Conservation (phyloP, 129 eudicot genomes). For the Kitagawia praeruptora region DNA sequence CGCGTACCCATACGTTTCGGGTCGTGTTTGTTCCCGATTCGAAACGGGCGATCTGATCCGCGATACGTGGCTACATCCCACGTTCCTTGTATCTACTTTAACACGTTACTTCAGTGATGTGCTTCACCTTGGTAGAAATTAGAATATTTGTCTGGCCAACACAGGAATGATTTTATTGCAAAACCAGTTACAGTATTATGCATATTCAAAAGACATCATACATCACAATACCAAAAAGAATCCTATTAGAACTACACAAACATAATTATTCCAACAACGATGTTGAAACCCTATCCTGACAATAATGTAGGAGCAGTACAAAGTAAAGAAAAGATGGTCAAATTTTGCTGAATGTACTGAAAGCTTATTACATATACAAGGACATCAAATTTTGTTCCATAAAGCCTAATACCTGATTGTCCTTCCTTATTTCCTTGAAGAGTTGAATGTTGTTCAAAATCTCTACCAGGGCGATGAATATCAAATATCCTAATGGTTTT, state of each 20-base stretch:
- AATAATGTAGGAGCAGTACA: neutral
- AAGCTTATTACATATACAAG: neutral
- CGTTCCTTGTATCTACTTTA: too few relatives aligned
- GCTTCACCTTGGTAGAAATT: neutral
- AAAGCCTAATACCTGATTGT: conserved; percentile 54
- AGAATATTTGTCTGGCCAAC: neutral
- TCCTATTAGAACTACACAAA: neutral
- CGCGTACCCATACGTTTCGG: too few relatives aligned
- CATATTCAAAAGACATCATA: neutral
- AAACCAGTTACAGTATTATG: neutral
- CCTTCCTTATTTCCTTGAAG: conserved; percentile 83
- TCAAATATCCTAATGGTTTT: conserved; percentile 78
- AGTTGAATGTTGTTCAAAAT: conserved; percentile 71
- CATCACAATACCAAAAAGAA: neutral
- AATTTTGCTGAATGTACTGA: neutral
- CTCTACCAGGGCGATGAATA: conserved; percentile 96
- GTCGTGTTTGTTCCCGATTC: too few relatives aligned
- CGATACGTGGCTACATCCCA: too few relatives aligned
- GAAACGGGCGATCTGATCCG: too few relatives aligned
- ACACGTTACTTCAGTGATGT: neutral
- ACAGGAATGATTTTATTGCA: neutral
- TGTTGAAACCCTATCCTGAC: neutral
- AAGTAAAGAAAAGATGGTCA: neutral
- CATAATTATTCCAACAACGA: neutral
- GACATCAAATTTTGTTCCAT: neutral